Percentiles rank a stretch among this genome's conserved stretches.
phyloP scores from a whole-genome alignment of 2,329 filamentous ascomycete species.

The Alternaria alternata region DNA sequence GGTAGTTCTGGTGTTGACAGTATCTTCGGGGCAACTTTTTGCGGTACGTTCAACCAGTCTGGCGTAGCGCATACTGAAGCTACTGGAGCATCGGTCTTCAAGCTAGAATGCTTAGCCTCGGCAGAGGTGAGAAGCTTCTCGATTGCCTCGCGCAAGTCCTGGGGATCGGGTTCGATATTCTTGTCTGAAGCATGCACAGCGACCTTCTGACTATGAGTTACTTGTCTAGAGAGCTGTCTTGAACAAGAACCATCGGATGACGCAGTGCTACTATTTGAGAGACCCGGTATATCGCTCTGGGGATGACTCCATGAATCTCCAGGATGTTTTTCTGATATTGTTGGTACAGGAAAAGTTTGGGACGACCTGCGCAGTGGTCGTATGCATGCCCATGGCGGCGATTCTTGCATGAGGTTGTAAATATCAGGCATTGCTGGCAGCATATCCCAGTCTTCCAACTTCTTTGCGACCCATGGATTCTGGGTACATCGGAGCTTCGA shows the following conservation, averaged over 20 bases:
- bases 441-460: constrained; percentile 44
- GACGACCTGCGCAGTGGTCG: constrained; percentile 36
- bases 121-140: constrained; percentile 9
- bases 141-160: constrained; percentile 28
- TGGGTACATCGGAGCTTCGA: constrained; percentile 49
- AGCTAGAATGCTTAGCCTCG: constrained; percentile 12
- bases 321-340: constrained; percentile 32
- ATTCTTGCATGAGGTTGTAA: constrained; percentile 40
- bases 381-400: constrained; percentile 43
- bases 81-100: not conserved
- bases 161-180: constrained; percentile 24
- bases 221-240: constrained; percentile 32
- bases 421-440: constrained; percentile 31
- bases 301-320: constrained; percentile 29
- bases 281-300: not conserved
- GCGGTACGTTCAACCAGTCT: constrained; percentile 23
- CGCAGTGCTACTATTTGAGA: constrained; percentile 25
- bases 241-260: constrained; percentile 34
- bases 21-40: constrained; percentile 17
- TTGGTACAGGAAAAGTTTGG: constrained; percentile 25
- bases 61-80: constrained; percentile 6
- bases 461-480: constrained; percentile 48
- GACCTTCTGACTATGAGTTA: constrained; percentile 37
- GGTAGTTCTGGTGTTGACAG: constrained; percentile 33
- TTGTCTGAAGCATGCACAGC: constrained; percentile 30